Percentiles rank a stretch among this genome's conserved stretches.
Evolutionary conservation across 345 rosid species (phyloP).

Genomic region (Pugionium cornutum): DNA sequence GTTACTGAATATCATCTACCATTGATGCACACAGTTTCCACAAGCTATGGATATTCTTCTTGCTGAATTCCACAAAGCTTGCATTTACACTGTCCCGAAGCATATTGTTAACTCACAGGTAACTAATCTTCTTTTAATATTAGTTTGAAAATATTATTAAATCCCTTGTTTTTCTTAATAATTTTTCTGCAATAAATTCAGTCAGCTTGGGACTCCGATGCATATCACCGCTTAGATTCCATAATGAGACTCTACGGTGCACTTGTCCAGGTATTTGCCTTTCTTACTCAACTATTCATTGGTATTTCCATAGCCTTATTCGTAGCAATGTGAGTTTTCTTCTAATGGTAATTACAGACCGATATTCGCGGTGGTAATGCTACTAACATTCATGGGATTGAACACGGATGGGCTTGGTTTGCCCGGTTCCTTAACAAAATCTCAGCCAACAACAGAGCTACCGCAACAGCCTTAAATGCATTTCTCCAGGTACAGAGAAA

Average conservation of each 20-base stretch:
- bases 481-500: conserved; percentile 43
- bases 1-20: conserved; percentile 17
- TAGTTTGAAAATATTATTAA: conserved; percentile 3
- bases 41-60: conserved; percentile 77
- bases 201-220: conserved; percentile 69
- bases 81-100: conserved; percentile 90
- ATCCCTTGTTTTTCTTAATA: not conserved
- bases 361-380: conserved; percentile 51
- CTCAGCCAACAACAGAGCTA: conserved; percentile 60
- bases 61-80: conserved; percentile 83
- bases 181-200: conserved; percentile 33
- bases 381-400: conserved; percentile 62
- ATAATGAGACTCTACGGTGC: conserved; percentile 88
- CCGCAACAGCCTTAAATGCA: conserved; percentile 72
- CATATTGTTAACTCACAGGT: conserved; percentile 74
- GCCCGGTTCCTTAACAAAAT: conserved; percentile 66
- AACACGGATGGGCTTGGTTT: conserved; percentile 86
- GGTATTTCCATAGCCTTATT: not conserved
- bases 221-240: conserved; percentile 61
- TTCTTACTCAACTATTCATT: conserved; percentile 6
- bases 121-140: conserved; percentile 3
- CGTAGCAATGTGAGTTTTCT: conserved; percentile 15
- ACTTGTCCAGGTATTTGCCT: conserved; percentile 68
- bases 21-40: conserved; percentile 60
- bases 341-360: conserved; percentile 52